Conservation (phyloP, 345 rosid species). For the Stellera chamaejasme region DNA sequence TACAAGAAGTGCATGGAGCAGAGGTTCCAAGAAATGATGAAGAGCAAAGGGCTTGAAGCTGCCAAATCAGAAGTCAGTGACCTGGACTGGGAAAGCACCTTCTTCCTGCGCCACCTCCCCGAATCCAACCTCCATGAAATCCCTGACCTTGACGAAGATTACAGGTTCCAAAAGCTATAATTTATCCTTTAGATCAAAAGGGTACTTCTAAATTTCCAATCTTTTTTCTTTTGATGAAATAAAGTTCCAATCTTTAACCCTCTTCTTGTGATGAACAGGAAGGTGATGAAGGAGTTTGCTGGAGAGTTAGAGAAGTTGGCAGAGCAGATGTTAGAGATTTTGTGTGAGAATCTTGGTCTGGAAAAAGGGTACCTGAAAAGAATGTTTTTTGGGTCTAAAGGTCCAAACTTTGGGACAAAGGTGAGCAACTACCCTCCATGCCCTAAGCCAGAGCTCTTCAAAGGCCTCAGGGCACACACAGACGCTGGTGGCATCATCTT, state of each 20-base stretch:
- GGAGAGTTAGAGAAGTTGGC: constrained; percentile 43
- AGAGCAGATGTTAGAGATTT: constrained; percentile 41
- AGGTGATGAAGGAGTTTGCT: constrained; percentile 45
- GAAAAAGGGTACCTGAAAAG: constrained; percentile 68
- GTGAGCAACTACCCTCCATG: constrained; percentile 86
- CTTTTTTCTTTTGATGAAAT: background rate
- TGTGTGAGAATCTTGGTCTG: constrained; percentile 66
- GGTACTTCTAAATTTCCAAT: too few species aligned
- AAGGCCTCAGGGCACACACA: constrained; percentile 85
- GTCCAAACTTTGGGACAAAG: constrained; percentile 72
- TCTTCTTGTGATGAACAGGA: constrained; percentile 18
- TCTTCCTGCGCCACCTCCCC: constrained; percentile 56
- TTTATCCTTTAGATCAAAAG: too few species aligned
- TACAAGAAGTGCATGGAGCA: constrained; percentile 47
- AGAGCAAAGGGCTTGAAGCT: constrained; percentile 38
- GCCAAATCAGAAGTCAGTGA: constrained; percentile 39
- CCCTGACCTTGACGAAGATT: constrained; percentile 40
- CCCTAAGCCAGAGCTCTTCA: constrained; percentile 76
- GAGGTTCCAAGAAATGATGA: constrained; percentile 57
- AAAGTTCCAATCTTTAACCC: too few species aligned
- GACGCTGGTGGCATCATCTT: constrained; percentile 85
- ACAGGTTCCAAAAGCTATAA: constrained; percentile 18
- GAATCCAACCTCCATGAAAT: constrained; percentile 37
- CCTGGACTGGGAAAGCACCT: constrained; percentile 72
- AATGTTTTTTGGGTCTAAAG: constrained; percentile 50